phyloP scores from a whole-genome alignment of 1,284 basidiomycete genomes.

The Golubevia pallescens region DNA sequence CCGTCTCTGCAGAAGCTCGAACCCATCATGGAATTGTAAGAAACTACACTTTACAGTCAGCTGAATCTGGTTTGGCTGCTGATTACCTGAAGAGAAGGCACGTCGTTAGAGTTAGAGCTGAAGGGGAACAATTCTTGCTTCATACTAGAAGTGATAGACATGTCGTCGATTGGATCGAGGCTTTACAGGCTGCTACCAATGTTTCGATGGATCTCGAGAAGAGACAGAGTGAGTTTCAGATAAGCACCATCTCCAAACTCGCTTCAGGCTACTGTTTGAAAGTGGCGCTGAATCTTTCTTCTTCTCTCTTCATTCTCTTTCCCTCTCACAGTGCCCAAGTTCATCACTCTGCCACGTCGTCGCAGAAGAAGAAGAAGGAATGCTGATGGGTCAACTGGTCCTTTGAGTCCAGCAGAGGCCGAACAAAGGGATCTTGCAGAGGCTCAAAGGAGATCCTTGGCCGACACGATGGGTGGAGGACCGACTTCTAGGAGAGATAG shows the following conservation, averaged over 20 bases:
- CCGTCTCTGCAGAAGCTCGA: not conserved
- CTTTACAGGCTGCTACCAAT: slow-evolving; percentile 58
- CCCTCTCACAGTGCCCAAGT: slow-evolving; percentile 47
- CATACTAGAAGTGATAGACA: slow-evolving; percentile 57
- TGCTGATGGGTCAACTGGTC: slow-evolving; percentile 19
- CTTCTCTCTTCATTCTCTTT: not conserved
- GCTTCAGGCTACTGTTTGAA: not conserved
- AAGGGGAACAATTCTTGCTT: slow-evolving; percentile 60
- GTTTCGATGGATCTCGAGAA: slow-evolving; percentile 53
- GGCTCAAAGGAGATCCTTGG: slow-evolving; percentile 44
- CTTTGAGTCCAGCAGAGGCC: slow-evolving; percentile 21
- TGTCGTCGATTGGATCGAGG: slow-evolving; percentile 64
- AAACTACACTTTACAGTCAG: slow-evolving; percentile 53
- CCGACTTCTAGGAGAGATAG: not conserved
- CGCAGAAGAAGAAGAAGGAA: slow-evolving; percentile 42
- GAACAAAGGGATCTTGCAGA: slow-evolving; percentile 48
- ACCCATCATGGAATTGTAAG: slow-evolving; percentile 34
- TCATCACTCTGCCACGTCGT: slow-evolving; percentile 58
- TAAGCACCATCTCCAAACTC: not conserved
- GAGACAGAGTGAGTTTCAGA: slow-evolving; percentile 22
- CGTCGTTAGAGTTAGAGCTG: slow-evolving; percentile 55
- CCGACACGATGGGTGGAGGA: slow-evolving; percentile 15
- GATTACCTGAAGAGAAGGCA: slow-evolving; percentile 62
- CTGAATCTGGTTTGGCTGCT: slow-evolving; percentile 58
- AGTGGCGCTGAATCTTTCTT: not conserved